Conservation (phyloP, 352 stramenopile species). For the Phytophthora hibernalis region DNA sequence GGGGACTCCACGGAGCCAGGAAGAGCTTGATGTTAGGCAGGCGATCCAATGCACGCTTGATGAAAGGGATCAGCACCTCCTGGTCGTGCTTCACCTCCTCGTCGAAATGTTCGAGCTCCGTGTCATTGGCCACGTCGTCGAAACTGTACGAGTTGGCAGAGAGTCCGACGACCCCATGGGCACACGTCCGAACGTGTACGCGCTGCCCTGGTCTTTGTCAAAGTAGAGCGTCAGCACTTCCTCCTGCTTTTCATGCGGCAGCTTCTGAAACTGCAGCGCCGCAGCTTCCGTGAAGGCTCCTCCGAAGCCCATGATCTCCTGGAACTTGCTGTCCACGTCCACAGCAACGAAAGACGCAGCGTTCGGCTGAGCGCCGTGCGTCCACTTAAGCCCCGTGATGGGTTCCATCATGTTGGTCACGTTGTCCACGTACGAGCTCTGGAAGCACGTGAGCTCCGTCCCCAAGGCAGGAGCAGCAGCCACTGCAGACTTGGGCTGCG, state of each 20-base stretch:
- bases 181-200: slow-evolving; percentile 91
- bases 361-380: slow-evolving; percentile 1
- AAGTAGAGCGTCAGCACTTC: slow-evolving; percentile 91
- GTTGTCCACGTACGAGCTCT: slow-evolving; percentile 64
- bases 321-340: slow-evolving; percentile 60
- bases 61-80: slow-evolving; percentile 84
- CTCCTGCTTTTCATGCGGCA: slow-evolving; percentile 81
- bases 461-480: slow-evolving; percentile 2
- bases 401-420: slow-evolving; percentile 66
- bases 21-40: slow-evolving; percentile 87
- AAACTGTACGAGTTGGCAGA: slow-evolving; percentile 88
- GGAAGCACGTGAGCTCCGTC: slow-evolving; percentile 50
- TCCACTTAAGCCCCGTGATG: slow-evolving; percentile 57
- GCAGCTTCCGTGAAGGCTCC: slow-evolving; percentile 93
- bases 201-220: slow-evolving; percentile 74
- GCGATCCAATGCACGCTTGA: slow-evolving; percentile 68
- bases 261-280: slow-evolving; percentile 87
- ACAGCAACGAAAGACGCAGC: slow-evolving; percentile 54
- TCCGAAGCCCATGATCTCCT: slow-evolving; percentile 90
- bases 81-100: slow-evolving; percentile 78
- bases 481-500: slow-evolving; percentile 2
- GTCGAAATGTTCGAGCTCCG: slow-evolving; percentile 80
- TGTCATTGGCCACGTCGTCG: slow-evolving; percentile 81
- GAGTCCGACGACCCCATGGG: slow-evolving; percentile 93
- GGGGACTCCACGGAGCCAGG: slow-evolving; percentile 90